Percentiles rank a stretch among this genome's conserved stretches.
Evolutionary conservation across 768 basidiomycete genomes (phyloP).

Genomic region (Mycena amicta): DNA sequence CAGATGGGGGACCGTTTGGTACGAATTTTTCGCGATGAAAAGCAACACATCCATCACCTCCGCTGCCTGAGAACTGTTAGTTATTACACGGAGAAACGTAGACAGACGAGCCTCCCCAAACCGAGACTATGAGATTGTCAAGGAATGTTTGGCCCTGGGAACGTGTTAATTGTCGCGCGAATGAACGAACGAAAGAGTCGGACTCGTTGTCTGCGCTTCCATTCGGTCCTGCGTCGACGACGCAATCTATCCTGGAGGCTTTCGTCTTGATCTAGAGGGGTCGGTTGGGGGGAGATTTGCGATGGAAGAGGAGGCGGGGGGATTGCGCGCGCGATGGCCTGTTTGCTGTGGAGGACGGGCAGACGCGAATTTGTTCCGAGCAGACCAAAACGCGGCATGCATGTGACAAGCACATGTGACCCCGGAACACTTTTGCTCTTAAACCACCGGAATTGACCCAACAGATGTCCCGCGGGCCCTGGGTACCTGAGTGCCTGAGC

Average conservation of each 20-base stretch:
- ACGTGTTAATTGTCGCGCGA: constrained; percentile 10
- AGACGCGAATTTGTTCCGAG: neutral
- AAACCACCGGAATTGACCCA: neutral
- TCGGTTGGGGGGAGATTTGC: neutral
- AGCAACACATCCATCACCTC: constrained; percentile 90
- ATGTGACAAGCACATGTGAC: neutral
- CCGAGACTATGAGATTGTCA: constrained; percentile 62
- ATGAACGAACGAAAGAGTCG: constrained; percentile 25
- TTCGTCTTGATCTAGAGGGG: constrained; percentile 23
- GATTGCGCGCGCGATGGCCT: neutral
- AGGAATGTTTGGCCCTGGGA: constrained; percentile 75
- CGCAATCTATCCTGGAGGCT: constrained; percentile 41
- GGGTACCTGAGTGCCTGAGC: neutral
- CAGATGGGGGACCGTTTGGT: constrained; percentile 86
- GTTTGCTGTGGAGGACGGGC: neutral
- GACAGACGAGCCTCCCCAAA: constrained; percentile 18
- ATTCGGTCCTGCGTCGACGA: constrained; percentile 64
- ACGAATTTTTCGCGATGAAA: constrained; percentile 90
- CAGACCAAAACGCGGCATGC: neutral
- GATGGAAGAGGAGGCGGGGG: neutral
- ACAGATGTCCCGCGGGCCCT: neutral
- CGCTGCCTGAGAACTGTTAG: constrained; percentile 56
- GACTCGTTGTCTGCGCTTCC: constrained; percentile 75
- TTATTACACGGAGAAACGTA: constrained; percentile 1
- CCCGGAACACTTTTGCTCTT: neutral